Base-by-base conservation (phyloP, 2,329 filamentous ascomycete genomes). In the Parastagonospora nodorum region DNA sequence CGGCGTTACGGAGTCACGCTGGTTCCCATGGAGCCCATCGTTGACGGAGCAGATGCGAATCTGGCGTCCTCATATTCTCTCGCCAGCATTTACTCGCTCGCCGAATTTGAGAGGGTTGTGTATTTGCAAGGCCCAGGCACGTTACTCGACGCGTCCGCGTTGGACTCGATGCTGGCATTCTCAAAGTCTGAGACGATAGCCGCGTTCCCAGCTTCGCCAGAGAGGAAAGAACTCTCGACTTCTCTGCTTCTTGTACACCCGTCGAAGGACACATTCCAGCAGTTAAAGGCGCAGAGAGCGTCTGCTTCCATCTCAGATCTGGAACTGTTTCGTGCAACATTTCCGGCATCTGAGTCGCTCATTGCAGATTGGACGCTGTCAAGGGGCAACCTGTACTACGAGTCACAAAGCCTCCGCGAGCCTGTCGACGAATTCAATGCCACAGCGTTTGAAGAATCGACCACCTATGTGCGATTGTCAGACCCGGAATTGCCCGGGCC, bases 401-500 rank as follows among this genome's bases (percentile, higher is more conserved):
- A 73, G 44, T 72, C 71, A 41, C 60, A 61, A 31, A 42, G 57
- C 2, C 55, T 74, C 50, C 69, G 72, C 24, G 39, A 60, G 14
- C 59, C 61, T 12, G 45, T 50, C 9, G 69, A 68, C 35, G 58
- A 57, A 5, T 80, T 81, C 68, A 80, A 80, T 55, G 67, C 69
- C n/a, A 78, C 76, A 0, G 66, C 67, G 1, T 81, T 76, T 50
- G 60, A 77, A 36, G 61, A 70, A 15, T 62, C 73, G 38, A 76
- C 77, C 5, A 74, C 77, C 12, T 81, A 78, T 51, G 72, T 81
- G 47, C 73, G 74, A 3, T 72, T 81, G 53, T 71, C 69, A 1
- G 79, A 81, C 51, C 74, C 77, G 5, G 77, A 77, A 53, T 54
- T 81, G 1, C 77, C 78, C 8, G 78, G 78, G 9, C 78, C 79